Percentiles rank a stretch among this genome's conserved stretches.
phyloP scores from a whole-genome alignment of 805 yeast species.

The Maudiozyma serrabonitensis region DNA sequence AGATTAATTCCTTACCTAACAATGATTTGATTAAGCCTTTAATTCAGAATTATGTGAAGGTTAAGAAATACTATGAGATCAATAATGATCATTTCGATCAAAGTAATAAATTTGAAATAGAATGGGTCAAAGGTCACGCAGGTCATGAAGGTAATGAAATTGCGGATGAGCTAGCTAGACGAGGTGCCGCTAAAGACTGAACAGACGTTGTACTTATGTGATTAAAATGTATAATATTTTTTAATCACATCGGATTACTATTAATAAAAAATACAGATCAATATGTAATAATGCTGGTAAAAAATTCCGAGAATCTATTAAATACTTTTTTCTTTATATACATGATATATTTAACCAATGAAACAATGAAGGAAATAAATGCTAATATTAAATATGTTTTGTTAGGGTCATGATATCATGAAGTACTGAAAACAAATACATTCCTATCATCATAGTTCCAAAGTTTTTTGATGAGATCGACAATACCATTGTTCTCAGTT shows the following conservation, averaged over 20 bases:
- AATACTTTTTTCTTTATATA: too few relatives aligned
- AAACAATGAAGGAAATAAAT: too few relatives aligned
- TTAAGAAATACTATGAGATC: constrained; percentile 31
- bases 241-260: too few relatives aligned
- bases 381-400: too few relatives aligned
- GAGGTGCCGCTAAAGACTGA: constrained; percentile 38
- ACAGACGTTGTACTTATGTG: background rate
- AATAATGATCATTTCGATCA: constrained; percentile 20
- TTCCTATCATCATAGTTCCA: constrained; percentile 31
- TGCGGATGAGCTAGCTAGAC: constrained; percentile 68
- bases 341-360: too few relatives aligned
- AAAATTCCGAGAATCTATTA: too few relatives aligned
- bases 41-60: constrained; percentile 35
- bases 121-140: constrained; percentile 65
- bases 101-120: constrained; percentile 35
- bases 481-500: constrained; percentile 54
- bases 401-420: too few relatives aligned
- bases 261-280: too few relatives aligned
- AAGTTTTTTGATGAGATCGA: constrained; percentile 34
- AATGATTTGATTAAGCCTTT: constrained; percentile 24
- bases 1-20: constrained; percentile 18
- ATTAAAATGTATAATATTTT: background rate
- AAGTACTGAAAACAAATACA: constrained; percentile 6
- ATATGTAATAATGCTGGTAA: too few relatives aligned
- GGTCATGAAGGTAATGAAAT: constrained; percentile 62